A percentile compares a stretch with the other conserved stretches of the same genome.
These are phyloP conservation scores for Phallus indusiatus DNA, from an alignment of 768 basidiomycete species.

Conservation along the genomic window DNA sequence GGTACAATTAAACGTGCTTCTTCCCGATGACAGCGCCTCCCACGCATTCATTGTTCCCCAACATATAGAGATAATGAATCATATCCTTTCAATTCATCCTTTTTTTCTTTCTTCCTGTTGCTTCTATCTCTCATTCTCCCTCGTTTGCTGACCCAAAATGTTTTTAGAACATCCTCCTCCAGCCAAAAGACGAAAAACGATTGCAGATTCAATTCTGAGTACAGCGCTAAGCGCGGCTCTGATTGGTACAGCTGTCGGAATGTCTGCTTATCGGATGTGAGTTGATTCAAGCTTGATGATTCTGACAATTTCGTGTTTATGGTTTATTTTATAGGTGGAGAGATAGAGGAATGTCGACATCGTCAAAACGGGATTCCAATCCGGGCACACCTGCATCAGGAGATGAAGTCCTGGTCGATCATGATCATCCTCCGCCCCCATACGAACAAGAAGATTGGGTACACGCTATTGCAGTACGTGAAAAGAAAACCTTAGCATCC, in stretches of 20 bases:
- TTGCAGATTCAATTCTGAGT: conserved; percentile 76
- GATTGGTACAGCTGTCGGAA: conserved; percentile 78
- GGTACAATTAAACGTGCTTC: too few relatives aligned
- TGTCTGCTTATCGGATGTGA: conserved; percentile 81
- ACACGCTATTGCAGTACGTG: conserved; percentile 13
- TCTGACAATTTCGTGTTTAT: not conserved
- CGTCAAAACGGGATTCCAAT: conserved; percentile 29
- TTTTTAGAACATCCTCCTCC: conserved; percentile 61
- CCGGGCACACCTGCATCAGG: conserved; percentile 1
- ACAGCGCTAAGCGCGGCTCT: conserved; percentile 79
- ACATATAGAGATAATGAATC: too few relatives aligned
- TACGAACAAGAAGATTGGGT: conserved; percentile 38
- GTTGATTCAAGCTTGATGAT: conserved; percentile 20
- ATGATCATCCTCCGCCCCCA: conserved; percentile 46
- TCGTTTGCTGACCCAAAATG: not conserved
- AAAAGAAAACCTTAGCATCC: not conserved
- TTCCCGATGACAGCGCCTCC: too few relatives aligned
- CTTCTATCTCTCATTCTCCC: conserved; percentile 14
- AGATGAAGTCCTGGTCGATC: conserved; percentile 20
- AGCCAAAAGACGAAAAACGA: conserved; percentile 68
- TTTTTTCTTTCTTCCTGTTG: conserved; percentile 14
- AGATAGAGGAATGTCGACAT: conserved; percentile 44
- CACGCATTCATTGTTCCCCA: too few relatives aligned
- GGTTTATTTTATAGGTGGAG: conserved; percentile 48
- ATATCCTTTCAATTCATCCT: conserved; percentile 10